Conservation (phyloP, 2,329 filamentous ascomycete species). For the Davidsoniella australis region DNA sequence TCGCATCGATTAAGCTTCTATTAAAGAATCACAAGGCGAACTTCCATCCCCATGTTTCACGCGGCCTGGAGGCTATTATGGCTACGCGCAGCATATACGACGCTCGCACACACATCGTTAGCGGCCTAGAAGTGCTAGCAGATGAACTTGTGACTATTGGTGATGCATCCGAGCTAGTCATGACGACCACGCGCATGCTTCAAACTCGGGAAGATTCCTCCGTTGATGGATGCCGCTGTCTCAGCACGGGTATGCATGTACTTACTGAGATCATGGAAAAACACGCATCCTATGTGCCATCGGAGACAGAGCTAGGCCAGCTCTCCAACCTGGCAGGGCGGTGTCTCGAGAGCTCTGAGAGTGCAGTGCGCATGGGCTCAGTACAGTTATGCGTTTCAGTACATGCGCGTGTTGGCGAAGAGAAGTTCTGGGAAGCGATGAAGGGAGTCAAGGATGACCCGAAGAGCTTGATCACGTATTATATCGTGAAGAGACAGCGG, state of each 20-base stretch:
- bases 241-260: conserved; percentile 47
- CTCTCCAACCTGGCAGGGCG: conserved; percentile 34
- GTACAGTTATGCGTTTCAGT: conserved; percentile 62
- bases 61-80: conserved; percentile 50
- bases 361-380: conserved; percentile 54
- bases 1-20: conserved; percentile 57
- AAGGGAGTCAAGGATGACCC: conserved; percentile 51
- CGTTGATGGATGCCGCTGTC: conserved; percentile 31
- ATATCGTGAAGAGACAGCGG: conserved; percentile 54
- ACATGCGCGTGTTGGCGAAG: conserved; percentile 44
- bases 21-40: conserved; percentile 48
- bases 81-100: conserved; percentile 50
- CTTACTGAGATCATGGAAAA: conserved; percentile 41
- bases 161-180: conserved; percentile 41
- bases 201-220: conserved; percentile 24
- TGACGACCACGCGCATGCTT: conserved; percentile 35
- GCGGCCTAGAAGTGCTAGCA: conserved; percentile 55
- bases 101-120: conserved; percentile 52
- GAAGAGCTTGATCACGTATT: conserved; percentile 64
- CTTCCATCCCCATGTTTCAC: conserved; percentile 50
- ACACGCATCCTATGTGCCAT: conserved; percentile 28
- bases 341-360: conserved; percentile 43
- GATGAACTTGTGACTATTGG: conserved; percentile 54
- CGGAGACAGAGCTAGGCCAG: conserved; percentile 32
- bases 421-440: conserved; percentile 50